Conservation (phyloP, 306 rosid genomes). For the Echinosophora koreensis region DNA sequence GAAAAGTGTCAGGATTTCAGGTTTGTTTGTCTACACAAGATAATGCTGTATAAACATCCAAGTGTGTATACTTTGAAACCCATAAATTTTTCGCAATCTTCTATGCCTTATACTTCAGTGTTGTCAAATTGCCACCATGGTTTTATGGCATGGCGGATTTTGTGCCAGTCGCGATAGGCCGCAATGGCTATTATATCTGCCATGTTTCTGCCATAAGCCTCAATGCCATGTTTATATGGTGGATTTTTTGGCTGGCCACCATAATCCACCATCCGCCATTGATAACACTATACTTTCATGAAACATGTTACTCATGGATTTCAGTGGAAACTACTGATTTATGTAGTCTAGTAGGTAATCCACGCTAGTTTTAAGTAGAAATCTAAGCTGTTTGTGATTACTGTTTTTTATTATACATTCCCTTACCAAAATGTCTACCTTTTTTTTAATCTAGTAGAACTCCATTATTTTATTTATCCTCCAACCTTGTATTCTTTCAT, state of each 20-base stretch:
- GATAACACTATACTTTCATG: neutral
- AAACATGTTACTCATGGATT: neutral
- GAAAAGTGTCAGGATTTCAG: constrained; percentile 83
- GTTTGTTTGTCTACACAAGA: constrained; percentile 49
- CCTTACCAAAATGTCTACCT: neutral
- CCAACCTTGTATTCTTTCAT: neutral
- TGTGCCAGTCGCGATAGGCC: no score
- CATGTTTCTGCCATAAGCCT: no score
- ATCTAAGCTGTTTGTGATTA: constrained; percentile 13
- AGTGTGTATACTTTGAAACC: neutral
- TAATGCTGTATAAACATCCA: constrained; percentile 3
- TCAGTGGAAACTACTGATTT: constrained; percentile 17
- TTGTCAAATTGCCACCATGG: no score
- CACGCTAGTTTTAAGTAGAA: constrained; percentile 17
- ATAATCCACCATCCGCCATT: no score
- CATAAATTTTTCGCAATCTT: no score
- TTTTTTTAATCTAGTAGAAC: neutral
- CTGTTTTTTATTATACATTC: constrained; percentile 16
- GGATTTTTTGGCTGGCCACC: no score
- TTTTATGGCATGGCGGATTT: no score
- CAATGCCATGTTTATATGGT: no score
- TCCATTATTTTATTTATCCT: constrained; percentile 4
- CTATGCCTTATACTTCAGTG: no score
- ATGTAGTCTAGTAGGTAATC: constrained; percentile 17
- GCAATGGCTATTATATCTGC: no score